These are phyloP conservation scores for Fusarium globosum DNA, from an alignment of 2,329 filamentous ascomycete species.

Conservation along the genomic window DNA sequence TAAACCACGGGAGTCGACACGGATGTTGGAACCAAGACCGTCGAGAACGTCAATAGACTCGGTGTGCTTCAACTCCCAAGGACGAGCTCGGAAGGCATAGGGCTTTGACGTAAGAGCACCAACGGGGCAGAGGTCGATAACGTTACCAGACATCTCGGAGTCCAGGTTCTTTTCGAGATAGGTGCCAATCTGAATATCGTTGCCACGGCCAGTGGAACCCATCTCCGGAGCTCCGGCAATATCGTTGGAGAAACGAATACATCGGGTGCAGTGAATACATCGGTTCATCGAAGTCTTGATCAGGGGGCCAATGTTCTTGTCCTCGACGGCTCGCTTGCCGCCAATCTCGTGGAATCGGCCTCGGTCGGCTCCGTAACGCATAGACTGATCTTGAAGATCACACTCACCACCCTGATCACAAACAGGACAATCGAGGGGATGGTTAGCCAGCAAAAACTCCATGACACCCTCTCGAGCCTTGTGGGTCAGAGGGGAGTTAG, in stretches of 20 bases:
- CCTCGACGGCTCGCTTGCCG: slow-evolving; percentile 97
- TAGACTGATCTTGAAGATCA: slow-evolving; percentile 98
- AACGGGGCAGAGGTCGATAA: slow-evolving; percentile 98
- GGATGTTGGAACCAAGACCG: slow-evolving; percentile 92
- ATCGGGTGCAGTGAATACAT: slow-evolving; percentile 99
- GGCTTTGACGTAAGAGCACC: slow-evolving; percentile 97
- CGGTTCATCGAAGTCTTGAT: slow-evolving; percentile 99
- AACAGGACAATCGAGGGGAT: slow-evolving; percentile 95
- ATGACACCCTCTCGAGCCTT: slow-evolving; percentile 99
- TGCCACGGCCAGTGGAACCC: slow-evolving; percentile 93
- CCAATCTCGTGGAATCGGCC: slow-evolving; percentile 96
- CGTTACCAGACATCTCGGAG: slow-evolving; percentile 94
- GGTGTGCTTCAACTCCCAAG: slow-evolving; percentile 96
- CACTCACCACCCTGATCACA: slow-evolving; percentile 99
- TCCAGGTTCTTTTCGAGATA: slow-evolving; percentile 96
- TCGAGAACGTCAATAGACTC: slow-evolving; percentile 97
- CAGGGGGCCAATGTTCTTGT: slow-evolving; percentile 98
- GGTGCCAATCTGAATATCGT: slow-evolving; percentile 97
- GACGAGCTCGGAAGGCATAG: slow-evolving; percentile 95
- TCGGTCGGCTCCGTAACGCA: slow-evolving; percentile 96
- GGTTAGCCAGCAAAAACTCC: slow-evolving; percentile 97
- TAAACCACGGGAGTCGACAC: slow-evolving; percentile 90
- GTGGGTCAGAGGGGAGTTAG: slow-evolving; percentile 93
- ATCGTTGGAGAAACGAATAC: slow-evolving; percentile 97
- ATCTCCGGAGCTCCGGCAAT: slow-evolving; percentile 95